These are phyloP conservation scores for Xerocomellus intermedius DNA, from an alignment of 768 basidiomycete species.

Conservation along the genomic window DNA sequence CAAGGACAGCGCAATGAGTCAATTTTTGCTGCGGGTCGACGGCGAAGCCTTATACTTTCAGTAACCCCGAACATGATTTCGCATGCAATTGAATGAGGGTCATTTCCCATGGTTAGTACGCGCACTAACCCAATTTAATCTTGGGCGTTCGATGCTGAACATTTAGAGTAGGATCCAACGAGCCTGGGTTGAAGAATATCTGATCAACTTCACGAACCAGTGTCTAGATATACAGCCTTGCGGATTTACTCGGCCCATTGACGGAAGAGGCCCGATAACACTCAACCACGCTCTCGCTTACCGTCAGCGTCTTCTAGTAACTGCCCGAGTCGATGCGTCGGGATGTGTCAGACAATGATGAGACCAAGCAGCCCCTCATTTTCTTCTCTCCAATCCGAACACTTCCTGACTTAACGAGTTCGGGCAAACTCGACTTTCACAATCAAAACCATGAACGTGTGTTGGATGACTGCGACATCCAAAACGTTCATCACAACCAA, in stretches of 20 bases:
- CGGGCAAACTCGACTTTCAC: neutral
- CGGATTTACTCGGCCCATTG: no score
- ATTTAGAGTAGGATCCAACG: neutral
- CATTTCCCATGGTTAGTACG: neutral
- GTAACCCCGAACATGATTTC: neutral
- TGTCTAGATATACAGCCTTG: neutral
- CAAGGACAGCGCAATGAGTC: neutral
- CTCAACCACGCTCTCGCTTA: no score
- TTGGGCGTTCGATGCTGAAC: neutral
- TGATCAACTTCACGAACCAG: no score
- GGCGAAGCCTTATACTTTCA: neutral
- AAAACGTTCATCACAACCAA: neutral
- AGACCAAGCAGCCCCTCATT: no score
- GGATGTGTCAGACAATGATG: no score
- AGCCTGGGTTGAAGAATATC: no score
- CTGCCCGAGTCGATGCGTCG: no score
- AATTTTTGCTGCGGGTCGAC: neutral
- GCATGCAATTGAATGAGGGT: neutral
- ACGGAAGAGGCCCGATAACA: no score
- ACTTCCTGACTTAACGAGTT: no score
- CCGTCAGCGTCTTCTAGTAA: no score
- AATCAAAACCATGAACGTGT: neutral
- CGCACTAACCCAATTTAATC: neutral
- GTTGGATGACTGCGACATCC: no score
- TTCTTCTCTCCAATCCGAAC: no score